Evolutionary conservation across 495 filamentous ascomycete species (phyloP).

Genomic region (Oleoguttula mirabilis): DNA sequence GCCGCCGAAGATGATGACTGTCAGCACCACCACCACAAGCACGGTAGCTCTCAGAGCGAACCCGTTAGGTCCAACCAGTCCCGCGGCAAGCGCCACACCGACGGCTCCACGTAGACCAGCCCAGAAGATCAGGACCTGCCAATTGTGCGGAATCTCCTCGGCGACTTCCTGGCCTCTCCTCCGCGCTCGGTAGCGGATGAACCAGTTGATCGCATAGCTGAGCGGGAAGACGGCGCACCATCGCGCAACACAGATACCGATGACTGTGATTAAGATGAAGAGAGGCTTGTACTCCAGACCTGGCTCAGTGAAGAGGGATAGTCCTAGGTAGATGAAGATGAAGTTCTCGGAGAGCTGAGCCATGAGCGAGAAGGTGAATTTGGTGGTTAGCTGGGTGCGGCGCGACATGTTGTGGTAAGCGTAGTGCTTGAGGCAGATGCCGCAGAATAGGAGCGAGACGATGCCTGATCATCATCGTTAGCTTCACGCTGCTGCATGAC

Average conservation of each 20-base stretch:
- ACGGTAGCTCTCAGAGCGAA: conserved; percentile 79
- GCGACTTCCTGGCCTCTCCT: conserved; percentile 64
- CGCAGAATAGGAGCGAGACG: conserved; percentile 91
- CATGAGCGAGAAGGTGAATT: conserved; percentile 91
- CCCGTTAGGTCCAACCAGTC: conserved; percentile 64
- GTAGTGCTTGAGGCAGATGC: conserved; percentile 96
- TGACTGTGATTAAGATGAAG: conserved; percentile 83
- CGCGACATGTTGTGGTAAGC: conserved; percentile 99
- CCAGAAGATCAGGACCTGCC: conserved; percentile 98
- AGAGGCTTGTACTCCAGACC: conserved; percentile 83
- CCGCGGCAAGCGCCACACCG: conserved; percentile 89
- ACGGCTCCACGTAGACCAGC: conserved; percentile 91
- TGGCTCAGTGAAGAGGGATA: conserved; percentile 84
- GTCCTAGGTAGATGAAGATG: conserved; percentile 95
- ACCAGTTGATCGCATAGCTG: conserved; percentile 81
- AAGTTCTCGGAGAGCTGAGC: conserved; percentile 97
- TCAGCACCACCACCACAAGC: conserved; percentile 90
- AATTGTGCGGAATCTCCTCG: conserved; percentile 83
- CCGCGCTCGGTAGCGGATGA: conserved; percentile 79
- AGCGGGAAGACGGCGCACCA: conserved; percentile 92
- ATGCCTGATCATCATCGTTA: conserved; percentile 51
- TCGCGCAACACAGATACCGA: conserved; percentile 82
- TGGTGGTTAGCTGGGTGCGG: conserved; percentile 91
- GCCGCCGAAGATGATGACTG: conserved; percentile 96
- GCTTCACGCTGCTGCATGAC: neutral